Percentiles rank a stretch among this genome's conserved stretches.
Evolutionary conservation across 352 stramenopile genomes (phyloP).

Genomic region (Phytopythium aichiense): DNA sequence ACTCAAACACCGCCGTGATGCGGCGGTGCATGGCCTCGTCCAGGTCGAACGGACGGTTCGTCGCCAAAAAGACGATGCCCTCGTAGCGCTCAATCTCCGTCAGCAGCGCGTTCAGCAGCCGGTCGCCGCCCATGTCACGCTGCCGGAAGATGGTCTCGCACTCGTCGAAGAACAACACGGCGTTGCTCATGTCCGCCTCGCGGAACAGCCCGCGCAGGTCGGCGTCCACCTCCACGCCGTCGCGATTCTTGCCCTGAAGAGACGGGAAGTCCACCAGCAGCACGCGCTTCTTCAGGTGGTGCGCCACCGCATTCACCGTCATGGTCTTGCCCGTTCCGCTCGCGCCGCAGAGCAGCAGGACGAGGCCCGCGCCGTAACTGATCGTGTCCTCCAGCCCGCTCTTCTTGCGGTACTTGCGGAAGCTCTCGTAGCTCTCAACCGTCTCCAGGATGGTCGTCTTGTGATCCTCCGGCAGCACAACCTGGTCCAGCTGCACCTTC

Average conservation of each 20-base stretch:
- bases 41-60: slow-evolving; percentile 85
- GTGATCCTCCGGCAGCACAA: slow-evolving; percentile 83
- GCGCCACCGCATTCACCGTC: slow-evolving; percentile 85
- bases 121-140: slow-evolving; percentile 73
- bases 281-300: slow-evolving; percentile 85
- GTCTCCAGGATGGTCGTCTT: slow-evolving; percentile 78
- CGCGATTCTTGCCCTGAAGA: slow-evolving; percentile 73
- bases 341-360: slow-evolving; percentile 77
- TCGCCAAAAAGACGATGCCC: slow-evolving; percentile 87
- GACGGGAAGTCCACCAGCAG: slow-evolving; percentile 87
- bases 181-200: slow-evolving; percentile 88
- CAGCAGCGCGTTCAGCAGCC: slow-evolving; percentile 76
- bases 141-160: slow-evolving; percentile 88
- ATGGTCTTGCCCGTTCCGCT: slow-evolving; percentile 91
- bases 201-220: slow-evolving; percentile 83
- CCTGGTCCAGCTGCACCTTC: slow-evolving; percentile 78
- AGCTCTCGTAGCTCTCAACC: slow-evolving; percentile 80
- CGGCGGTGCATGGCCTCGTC: slow-evolving; percentile 89
- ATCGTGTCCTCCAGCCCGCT: slow-evolving; percentile 70
- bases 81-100: slow-evolving; percentile 88
- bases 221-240: slow-evolving; percentile 70
- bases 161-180: slow-evolving; percentile 89
- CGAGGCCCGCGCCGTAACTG: slow-evolving; percentile 70
- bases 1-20: slow-evolving; percentile 88
- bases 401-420: slow-evolving; percentile 78